Base-by-base conservation (phyloP, 2,329 filamentous ascomycete species). In the Pyrenophora seminiperda region DNA sequence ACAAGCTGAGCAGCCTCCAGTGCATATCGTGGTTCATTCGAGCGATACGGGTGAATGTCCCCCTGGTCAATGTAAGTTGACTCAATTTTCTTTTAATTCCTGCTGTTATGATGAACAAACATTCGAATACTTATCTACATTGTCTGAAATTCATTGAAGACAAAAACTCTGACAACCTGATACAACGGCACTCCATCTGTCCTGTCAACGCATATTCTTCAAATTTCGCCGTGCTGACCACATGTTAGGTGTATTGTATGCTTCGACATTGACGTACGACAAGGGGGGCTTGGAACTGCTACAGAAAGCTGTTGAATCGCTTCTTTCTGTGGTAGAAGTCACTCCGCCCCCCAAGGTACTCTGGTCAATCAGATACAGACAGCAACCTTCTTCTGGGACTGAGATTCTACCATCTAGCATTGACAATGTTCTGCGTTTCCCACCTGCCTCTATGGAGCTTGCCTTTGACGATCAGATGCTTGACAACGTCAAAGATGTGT, bases 91-190 rank as follows among this genome's bases (percentile, higher is more conserved):
- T 53, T 53, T 32, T 45, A 31, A 31, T 34, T 19, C 29, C 38
- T 52, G 53, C 48, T 80, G 82, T 80, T 70, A 88, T 91, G 93
- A 97, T 97, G 92, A 96, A 81, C 75, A 76, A 46, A 83, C 77
- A 75, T 76, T 80, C 76, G 82, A 95, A 94, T 90, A 92, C 92
- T 97, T 97, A 97, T 97, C 93, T 97, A 97, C 93, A 97, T 97
- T 97, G 91, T 89, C 93, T 92, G 93, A 96, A 88, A 77, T 78
- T 75, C 82, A 82, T 88, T 96, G 92, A 95, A 86, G 91, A 94
- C 82, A 81, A 73, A 55, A 57, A 80, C 85, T 91, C 88, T 93
- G 87, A 93, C 86, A 90, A 87, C 78, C 91, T 96, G 91, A 95
- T 84, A 47, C 66, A 77, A 77, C 76, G 79, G 73, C 59, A 39